These are phyloP conservation scores for Onygenales sp. DNA, from an alignment of 2,329 filamentous ascomycete genomes.

Conservation along the genomic window DNA sequence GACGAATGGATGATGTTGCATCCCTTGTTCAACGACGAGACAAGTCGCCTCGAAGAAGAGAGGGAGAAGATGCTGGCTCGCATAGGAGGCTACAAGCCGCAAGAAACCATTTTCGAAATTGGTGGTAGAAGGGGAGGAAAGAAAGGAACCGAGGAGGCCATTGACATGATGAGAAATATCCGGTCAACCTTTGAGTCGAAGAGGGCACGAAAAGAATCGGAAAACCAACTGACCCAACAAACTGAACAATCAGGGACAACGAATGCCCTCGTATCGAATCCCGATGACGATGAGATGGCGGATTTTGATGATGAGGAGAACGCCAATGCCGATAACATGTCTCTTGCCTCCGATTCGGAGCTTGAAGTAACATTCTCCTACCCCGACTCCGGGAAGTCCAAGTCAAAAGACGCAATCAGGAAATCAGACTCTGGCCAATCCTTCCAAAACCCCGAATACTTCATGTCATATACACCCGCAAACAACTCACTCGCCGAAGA, in stretches of 20 bases:
- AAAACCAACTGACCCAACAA: slow-evolving; percentile 16
- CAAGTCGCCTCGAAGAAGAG: slow-evolving; percentile 55
- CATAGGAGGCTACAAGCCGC: slow-evolving; percentile 78
- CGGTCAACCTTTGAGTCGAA: slow-evolving; percentile 33
- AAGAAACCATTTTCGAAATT: slow-evolving; percentile 95
- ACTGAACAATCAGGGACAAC: slow-evolving; percentile 17
- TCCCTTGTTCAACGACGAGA: slow-evolving; percentile 64
- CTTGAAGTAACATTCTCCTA: slow-evolving; percentile 64
- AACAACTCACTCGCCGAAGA: slow-evolving; percentile 76
- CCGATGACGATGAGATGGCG: slow-evolving; percentile 29
- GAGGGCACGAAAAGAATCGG: slow-evolving; percentile 27
- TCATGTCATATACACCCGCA: slow-evolving; percentile 91
- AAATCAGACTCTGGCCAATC: slow-evolving; percentile 25
- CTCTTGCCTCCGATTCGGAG: slow-evolving; percentile 51
- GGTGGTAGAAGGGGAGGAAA: slow-evolving; percentile 64
- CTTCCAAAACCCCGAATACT: slow-evolving; percentile 79
- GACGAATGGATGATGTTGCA: slow-evolving; percentile 67
- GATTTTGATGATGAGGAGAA: slow-evolving; percentile 34
- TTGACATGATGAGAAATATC: slow-evolving; percentile 40
- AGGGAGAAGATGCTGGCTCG: slow-evolving; percentile 79
- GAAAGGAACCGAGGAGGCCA: slow-evolving; percentile 59
- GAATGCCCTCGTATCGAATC: slow-evolving; percentile 14
- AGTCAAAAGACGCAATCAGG: slow-evolving; percentile 44
- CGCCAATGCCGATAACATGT: slow-evolving; percentile 40
- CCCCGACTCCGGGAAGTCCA: slow-evolving; percentile 37